Percentiles rank a stretch among this genome's conserved stretches.
These are phyloP conservation scores for Collybia sp. DNA, from an alignment of 768 basidiomycete species.

Conservation along the genomic window DNA sequence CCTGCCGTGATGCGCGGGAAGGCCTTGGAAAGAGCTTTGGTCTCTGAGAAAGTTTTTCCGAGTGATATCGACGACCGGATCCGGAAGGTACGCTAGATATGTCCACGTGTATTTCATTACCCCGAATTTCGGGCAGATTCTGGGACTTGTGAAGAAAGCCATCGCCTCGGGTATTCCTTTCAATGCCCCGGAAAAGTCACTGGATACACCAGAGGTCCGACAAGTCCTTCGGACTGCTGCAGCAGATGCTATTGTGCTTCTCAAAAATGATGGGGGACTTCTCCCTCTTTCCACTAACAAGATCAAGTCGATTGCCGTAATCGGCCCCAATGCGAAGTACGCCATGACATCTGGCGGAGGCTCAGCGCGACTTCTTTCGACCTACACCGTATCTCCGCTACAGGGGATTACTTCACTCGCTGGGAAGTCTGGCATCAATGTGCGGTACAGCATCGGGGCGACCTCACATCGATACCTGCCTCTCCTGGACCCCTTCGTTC, in stretches of 20 bases:
- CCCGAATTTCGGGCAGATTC: slow-evolving; percentile 26
- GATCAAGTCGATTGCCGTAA: slow-evolving; percentile 47
- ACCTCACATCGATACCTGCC: slow-evolving; percentile 37
- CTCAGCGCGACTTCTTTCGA: slow-evolving; percentile 45
- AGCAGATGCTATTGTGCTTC: slow-evolving; percentile 49
- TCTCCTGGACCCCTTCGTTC: slow-evolving; percentile 41
- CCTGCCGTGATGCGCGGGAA: slow-evolving; percentile 44
- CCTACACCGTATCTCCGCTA: slow-evolving; percentile 53
- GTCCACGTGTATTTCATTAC: neutral
- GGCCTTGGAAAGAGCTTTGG: slow-evolving; percentile 33
- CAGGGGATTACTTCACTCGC: slow-evolving; percentile 64
- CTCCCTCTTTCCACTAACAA: slow-evolving; percentile 37
- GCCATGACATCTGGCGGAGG: slow-evolving; percentile 56
- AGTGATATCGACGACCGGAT: slow-evolving; percentile 36
- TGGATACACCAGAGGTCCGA: slow-evolving; percentile 44
- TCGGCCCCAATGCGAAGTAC: slow-evolving; percentile 57
- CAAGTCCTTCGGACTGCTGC: slow-evolving; percentile 45
- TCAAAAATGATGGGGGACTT: slow-evolving; percentile 52
- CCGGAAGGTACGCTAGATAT: slow-evolving; percentile 19
- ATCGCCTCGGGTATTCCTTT: slow-evolving; percentile 52
- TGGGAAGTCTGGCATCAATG: slow-evolving; percentile 43
- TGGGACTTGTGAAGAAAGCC: slow-evolving; percentile 42
- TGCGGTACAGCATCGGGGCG: neutral
- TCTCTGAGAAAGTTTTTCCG: slow-evolving; percentile 36
- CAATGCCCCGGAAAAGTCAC: slow-evolving; percentile 38